These are phyloP conservation scores for Myrmaecium sp. DNA, from an alignment of 2,329 filamentous ascomycete genomes.

Conservation along the genomic window DNA sequence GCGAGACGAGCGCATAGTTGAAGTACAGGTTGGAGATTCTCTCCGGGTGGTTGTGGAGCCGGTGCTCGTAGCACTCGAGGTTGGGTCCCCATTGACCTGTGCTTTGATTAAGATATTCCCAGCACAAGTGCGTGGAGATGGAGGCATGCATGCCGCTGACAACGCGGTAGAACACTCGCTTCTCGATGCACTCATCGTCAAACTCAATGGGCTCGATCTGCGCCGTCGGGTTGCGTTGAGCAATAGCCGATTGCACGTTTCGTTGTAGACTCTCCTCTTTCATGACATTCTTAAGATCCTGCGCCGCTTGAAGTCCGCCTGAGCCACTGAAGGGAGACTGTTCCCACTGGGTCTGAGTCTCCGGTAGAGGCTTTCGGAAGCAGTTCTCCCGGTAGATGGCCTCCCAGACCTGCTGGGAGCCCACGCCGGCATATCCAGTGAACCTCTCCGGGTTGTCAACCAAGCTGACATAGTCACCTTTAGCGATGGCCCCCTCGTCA, in stretches of 20 bases:
- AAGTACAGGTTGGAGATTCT: slow-evolving; percentile 97
- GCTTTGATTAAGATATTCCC: slow-evolving; percentile 88
- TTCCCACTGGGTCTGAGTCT: slow-evolving; percentile 17
- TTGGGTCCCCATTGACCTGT: slow-evolving; percentile 91
- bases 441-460: slow-evolving; percentile 89
- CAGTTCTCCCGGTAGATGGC: slow-evolving; percentile 96
- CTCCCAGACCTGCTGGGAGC: slow-evolving; percentile 84
- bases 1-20: slow-evolving; percentile 91
- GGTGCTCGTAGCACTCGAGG: slow-evolving; percentile 67
- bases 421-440: slow-evolving; percentile 77
- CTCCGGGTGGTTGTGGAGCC: slow-evolving; percentile 74
- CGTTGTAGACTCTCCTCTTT: slow-evolving; percentile 43
- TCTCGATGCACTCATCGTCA: slow-evolving; percentile 90
- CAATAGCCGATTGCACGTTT: slow-evolving; percentile 39
- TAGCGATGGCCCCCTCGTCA: slow-evolving; percentile 69
- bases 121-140: slow-evolving; percentile 91
- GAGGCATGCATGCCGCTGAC: slow-evolving; percentile 97
- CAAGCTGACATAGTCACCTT: slow-evolving; percentile 93
- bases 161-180: slow-evolving; percentile 93
- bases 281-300: slow-evolving; percentile 44
- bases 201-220: slow-evolving; percentile 52
- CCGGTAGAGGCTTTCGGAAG: slow-evolving; percentile 41
- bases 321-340: slow-evolving; percentile 7
- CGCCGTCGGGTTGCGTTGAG: slow-evolving; percentile 31
- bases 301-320: slow-evolving; percentile 34